These are phyloP conservation scores for Skeletonema menzelii DNA, from an alignment of 108 stramenopile genomes.

Conservation along the genomic window DNA sequence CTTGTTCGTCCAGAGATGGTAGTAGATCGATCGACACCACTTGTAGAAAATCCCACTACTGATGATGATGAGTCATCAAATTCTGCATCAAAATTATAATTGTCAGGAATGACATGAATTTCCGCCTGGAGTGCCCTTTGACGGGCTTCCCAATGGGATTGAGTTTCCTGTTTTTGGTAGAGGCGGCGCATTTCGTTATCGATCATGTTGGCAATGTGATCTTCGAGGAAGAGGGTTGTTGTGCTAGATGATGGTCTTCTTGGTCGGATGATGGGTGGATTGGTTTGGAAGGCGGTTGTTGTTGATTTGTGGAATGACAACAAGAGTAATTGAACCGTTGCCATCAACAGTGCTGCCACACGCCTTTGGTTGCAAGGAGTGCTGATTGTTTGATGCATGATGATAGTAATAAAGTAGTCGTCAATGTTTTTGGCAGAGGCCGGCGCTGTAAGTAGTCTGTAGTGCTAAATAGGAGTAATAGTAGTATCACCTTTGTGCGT, in stretches of 20 bases:
- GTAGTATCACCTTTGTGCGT: not conserved
- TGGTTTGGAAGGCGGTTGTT: not conserved
- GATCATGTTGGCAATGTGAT: conserved; percentile 36
- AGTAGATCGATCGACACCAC: conserved; percentile 9
- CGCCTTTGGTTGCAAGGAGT: too few relatives aligned
- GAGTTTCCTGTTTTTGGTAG: conserved; percentile 45
- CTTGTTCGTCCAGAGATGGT: not conserved
- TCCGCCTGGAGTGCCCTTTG: conserved; percentile 46
- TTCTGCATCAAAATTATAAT: conserved; percentile 29
- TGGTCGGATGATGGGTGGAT: not conserved
- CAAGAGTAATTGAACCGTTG: not conserved
- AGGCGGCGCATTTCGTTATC: conserved; percentile 58
- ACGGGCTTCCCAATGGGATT: conserved; percentile 52
- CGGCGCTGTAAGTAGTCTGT: too few relatives aligned
- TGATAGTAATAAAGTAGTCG: not conserved
- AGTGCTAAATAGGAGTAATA: too few relatives aligned
- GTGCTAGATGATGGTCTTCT: not conserved
- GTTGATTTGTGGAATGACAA: not conserved
- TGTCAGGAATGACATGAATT: conserved; percentile 10
- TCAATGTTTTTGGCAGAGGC: too few relatives aligned
- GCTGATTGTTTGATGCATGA: not conserved
- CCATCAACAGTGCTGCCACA: not conserved
- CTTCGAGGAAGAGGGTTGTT: conserved; percentile 19
- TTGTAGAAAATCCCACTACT: conserved; percentile 4
- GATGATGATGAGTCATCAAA: not conserved